Percentiles rank a stretch among this genome's conserved stretches.
phyloP scores from a whole-genome alignment of 495 filamentous ascomycete genomes.

The Umbilicaria muhlenbergii region DNA sequence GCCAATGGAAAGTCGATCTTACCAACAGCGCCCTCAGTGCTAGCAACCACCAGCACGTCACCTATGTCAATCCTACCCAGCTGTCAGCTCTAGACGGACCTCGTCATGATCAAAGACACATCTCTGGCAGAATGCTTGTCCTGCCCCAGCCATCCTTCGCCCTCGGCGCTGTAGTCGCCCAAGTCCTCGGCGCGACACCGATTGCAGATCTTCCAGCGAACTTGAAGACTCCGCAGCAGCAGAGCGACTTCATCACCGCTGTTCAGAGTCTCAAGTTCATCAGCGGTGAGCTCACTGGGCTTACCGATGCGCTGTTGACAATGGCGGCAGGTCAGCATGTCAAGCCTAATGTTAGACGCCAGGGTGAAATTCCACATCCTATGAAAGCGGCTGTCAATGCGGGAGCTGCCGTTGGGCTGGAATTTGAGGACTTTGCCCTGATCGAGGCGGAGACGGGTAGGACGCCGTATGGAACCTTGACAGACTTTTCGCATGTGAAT shows the following conservation, averaged over 20 bases:
- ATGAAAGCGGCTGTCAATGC: constrained; percentile 10
- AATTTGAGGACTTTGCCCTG: constrained; percentile 3
- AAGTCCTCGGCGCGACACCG: constrained; percentile 20
- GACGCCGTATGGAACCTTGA: constrained; percentile 22
- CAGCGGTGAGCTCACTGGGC: constrained; percentile 23
- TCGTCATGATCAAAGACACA: constrained; percentile 17
- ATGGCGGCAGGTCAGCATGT: constrained; percentile 25
- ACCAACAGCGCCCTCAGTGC: no score
- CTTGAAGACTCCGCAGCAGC: no score
- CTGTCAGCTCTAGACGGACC: no score
- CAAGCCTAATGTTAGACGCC: constrained; percentile 18
- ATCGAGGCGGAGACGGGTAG: constrained; percentile 16
- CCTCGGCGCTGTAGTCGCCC: constrained; percentile 17
- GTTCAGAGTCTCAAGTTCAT: no score
- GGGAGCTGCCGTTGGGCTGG: no score
- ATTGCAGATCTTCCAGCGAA: no score
- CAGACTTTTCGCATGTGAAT: no score
- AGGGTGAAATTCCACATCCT: constrained; percentile 2
- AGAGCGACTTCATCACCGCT: no score
- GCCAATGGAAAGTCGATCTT: no score
- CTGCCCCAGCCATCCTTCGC: constrained; percentile 29
- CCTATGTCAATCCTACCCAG: no score
- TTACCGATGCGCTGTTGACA: constrained; percentile 27
- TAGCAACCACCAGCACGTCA: no score
- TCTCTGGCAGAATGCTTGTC: constrained; percentile 26